phyloP scores from a whole-genome alignment of 2,329 filamentous ascomycete genomes.

The Fusarium ambrosium region DNA sequence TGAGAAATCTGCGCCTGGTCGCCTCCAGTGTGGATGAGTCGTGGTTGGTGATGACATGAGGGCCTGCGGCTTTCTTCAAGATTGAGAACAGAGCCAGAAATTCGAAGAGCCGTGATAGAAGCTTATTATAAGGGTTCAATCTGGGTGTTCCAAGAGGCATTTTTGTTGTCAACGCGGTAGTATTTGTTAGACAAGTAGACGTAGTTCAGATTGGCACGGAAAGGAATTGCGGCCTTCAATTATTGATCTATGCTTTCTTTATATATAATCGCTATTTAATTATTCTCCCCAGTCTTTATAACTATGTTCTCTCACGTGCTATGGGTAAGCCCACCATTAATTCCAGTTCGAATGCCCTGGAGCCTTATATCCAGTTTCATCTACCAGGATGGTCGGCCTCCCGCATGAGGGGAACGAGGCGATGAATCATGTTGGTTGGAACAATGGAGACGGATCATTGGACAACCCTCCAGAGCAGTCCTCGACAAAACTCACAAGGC shows the following conservation, averaged over 20 bases:
- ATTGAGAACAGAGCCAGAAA: constrained; percentile 34
- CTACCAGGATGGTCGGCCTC: constrained; percentile 24
- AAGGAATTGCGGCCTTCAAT: not conserved
- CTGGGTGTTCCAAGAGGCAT: constrained; percentile 37
- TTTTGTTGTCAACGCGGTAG: not conserved
- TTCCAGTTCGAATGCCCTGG: too few relatives aligned
- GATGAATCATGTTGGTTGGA: not conserved
- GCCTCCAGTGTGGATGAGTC: constrained; percentile 4
- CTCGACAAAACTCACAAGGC: not conserved
- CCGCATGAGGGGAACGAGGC: not conserved
- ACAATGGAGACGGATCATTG: not conserved
- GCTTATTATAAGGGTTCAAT: constrained; percentile 17
- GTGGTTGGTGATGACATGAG: constrained; percentile 14
- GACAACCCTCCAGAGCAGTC: not conserved
- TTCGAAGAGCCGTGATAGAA: constrained; percentile 42
- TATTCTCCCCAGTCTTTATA: too few relatives aligned
- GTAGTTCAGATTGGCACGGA: not conserved
- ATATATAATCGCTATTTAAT: not conserved
- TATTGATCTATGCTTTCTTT: too few relatives aligned
- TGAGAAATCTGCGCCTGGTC: constrained; percentile 50
- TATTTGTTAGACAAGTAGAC: not conserved
- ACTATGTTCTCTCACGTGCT: too few relatives aligned
- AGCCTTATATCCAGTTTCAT: not conserved
- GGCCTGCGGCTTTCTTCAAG: constrained; percentile 25
- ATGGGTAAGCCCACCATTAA: too few relatives aligned